A percentile compares a stretch with the other conserved stretches of the same genome.
These are phyloP conservation scores for Penicillium concentricum DNA, from an alignment of 2,329 filamentous ascomycete species.

Conservation along the genomic window DNA sequence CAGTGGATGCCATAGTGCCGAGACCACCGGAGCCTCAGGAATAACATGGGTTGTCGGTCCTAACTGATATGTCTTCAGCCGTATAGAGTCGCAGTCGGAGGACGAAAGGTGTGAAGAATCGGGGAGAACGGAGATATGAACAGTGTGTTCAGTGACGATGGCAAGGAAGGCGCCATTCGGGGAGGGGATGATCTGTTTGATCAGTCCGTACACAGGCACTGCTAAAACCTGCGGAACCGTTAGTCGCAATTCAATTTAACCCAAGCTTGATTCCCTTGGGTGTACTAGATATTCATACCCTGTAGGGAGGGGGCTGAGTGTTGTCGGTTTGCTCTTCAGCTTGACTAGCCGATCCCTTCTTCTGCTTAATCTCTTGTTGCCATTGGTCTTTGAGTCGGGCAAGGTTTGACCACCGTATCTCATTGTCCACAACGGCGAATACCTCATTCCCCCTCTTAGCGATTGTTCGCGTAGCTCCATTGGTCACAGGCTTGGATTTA, in stretches of 20 bases:
- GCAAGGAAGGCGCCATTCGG: conserved; percentile 79
- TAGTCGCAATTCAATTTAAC: conserved; percentile 3
- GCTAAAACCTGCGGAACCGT: conserved; percentile 62
- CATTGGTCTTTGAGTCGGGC: conserved; percentile 69
- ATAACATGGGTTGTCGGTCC: conserved; percentile 90
- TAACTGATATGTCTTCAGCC: conserved; percentile 84
- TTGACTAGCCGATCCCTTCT: conserved; percentile 24
- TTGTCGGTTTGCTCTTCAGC: conserved; percentile 25
- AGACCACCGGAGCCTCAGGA: conserved; percentile 75
- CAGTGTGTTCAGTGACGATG: conserved; percentile 80
- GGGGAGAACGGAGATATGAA: conserved; percentile 83
- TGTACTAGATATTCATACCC: conserved; percentile 23
- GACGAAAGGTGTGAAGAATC: conserved; percentile 73
- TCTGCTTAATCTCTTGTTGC: conserved; percentile 41
- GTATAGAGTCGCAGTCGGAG: conserved; percentile 66
- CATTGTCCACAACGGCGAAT: conserved; percentile 82
- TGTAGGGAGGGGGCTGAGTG: conserved; percentile 37
- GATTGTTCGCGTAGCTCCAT: conserved; percentile 61
- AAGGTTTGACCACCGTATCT: conserved; percentile 89
- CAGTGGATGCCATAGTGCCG: conserved; percentile 88
- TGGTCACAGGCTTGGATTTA: conserved; percentile 24
- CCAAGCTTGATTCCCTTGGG: neutral
- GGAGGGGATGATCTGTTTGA: conserved; percentile 81
- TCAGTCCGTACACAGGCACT: conserved; percentile 74
- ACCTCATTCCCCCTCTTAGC: conserved; percentile 81